These are phyloP conservation scores for Fusarium torreyae DNA, from an alignment of 2,329 filamentous ascomycete genomes.

Conservation along the genomic window DNA sequence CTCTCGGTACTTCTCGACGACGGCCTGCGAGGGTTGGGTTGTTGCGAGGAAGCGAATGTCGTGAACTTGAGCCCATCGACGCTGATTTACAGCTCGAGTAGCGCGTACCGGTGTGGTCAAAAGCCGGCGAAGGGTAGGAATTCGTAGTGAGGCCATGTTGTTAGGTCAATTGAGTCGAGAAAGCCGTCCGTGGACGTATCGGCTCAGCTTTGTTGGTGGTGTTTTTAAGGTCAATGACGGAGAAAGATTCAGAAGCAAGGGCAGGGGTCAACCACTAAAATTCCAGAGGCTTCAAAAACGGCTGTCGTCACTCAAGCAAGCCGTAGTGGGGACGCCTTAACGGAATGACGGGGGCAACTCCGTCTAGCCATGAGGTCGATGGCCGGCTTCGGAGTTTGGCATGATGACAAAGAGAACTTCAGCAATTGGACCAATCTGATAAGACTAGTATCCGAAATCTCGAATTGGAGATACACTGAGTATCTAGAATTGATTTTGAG, in stretches of 20 bases:
- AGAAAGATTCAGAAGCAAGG: slow-evolving; percentile 30
- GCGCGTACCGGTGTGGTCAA: slow-evolving; percentile 53
- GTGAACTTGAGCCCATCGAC: slow-evolving; percentile 91
- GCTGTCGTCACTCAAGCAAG: slow-evolving; percentile 44
- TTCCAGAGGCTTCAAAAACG: slow-evolving; percentile 6
- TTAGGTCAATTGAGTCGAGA: slow-evolving; percentile 17
- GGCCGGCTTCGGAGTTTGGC: slow-evolving; percentile 49
- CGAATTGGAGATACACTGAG: background rate
- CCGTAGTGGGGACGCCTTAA: slow-evolving; percentile 38
- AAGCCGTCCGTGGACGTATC: slow-evolving; percentile 13
- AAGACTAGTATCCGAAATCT: slow-evolving; percentile 26
- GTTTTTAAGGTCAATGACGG: slow-evolving; percentile 11
- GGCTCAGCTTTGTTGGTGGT: slow-evolving; percentile 13
- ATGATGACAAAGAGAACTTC: slow-evolving; percentile 47
- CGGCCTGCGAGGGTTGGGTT: slow-evolving; percentile 75
- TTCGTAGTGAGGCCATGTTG: slow-evolving; percentile 65
- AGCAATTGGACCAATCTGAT: slow-evolving; percentile 45
- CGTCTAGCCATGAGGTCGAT: slow-evolving; percentile 5
- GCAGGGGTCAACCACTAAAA: slow-evolving; percentile 36
- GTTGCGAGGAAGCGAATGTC: slow-evolving; percentile 92
- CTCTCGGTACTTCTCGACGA: slow-evolving; percentile 87
- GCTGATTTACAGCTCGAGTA: slow-evolving; percentile 68
- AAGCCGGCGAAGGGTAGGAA: slow-evolving; percentile 65
- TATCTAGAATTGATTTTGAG: background rate
- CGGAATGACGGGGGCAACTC: slow-evolving; percentile 25